phyloP scores from a whole-genome alignment of 768 basidiomycete species.

The Flagelloscypha sp. region DNA sequence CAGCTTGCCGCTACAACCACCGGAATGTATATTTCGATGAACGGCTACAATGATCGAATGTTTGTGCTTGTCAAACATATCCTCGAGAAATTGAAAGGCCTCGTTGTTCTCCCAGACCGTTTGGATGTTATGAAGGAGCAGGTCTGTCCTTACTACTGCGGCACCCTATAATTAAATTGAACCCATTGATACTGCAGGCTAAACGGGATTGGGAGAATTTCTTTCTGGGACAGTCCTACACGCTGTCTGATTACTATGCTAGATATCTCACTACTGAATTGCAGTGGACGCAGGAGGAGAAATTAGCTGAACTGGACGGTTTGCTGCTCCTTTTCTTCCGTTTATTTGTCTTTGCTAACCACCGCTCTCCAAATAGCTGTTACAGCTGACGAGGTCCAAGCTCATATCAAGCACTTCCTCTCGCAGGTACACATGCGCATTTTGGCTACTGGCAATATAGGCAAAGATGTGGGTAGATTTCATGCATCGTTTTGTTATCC shows the following conservation, averaged over 20 bases:
- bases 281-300: slow-evolving; percentile 73
- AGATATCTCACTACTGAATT: slow-evolving; percentile 63
- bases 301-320: slow-evolving; percentile 68
- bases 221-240: slow-evolving; percentile 75
- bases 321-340: slow-evolving; percentile 18
- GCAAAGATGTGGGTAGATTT: slow-evolving; percentile 55
- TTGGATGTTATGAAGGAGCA: slow-evolving; percentile 80
- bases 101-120: slow-evolving; percentile 61
- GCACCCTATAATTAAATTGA: slow-evolving; percentile 4
- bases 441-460: slow-evolving; percentile 78
- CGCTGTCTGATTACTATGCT: slow-evolving; percentile 67
- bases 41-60: slow-evolving; percentile 91
- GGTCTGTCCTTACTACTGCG: slow-evolving; percentile 29
- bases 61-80: slow-evolving; percentile 65
- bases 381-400: slow-evolving; percentile 60
- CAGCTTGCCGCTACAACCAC: slow-evolving; percentile 51
- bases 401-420: slow-evolving; percentile 52
- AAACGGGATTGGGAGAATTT: slow-evolving; percentile 81
- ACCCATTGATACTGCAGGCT: slow-evolving; percentile 33
- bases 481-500: neutral
- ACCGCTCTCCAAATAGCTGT: slow-evolving; percentile 39
- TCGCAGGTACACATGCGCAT: slow-evolving; percentile 60
- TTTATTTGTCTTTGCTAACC: neutral
- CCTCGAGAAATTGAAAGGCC: slow-evolving; percentile 54
- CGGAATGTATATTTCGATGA: slow-evolving; percentile 59